These are phyloP conservation scores for Orbilia javanica DNA, from an alignment of 2,329 filamentous ascomycete genomes.

Conservation along the genomic window DNA sequence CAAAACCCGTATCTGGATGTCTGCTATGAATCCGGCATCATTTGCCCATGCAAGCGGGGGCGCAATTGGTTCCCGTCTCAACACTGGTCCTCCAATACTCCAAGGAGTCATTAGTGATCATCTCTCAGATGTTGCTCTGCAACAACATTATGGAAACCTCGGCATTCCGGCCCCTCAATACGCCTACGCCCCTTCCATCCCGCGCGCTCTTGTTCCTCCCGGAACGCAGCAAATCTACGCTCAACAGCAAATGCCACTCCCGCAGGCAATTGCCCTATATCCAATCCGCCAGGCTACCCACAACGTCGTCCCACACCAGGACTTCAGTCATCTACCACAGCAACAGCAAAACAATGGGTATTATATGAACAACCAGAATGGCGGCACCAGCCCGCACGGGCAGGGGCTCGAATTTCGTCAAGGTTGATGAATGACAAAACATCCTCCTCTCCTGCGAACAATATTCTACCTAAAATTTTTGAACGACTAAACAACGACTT, in stretches of 20 bases:
- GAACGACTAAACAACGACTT: conserved; percentile 34
- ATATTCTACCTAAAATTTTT: conserved; percentile 2
- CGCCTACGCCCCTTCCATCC: conserved; percentile 52
- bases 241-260: conserved; percentile 53
- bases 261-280: conserved; percentile 47
- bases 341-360: conserved; percentile 57
- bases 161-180: conserved; percentile 37
- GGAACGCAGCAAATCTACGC: conserved; percentile 56
- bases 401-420: conserved; percentile 53
- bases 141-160: conserved; percentile 55
- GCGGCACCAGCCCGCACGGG: conserved; percentile 45
- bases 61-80: conserved; percentile 33
- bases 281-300: conserved; percentile 53
- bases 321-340: conserved; percentile 57
- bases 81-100: conserved; percentile 49
- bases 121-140: conserved; percentile 48
- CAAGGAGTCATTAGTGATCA: conserved; percentile 57
- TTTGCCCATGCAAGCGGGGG: conserved; percentile 80
- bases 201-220: conserved; percentile 51
- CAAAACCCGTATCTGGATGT: conserved; percentile 99
- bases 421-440: conserved; percentile 10
- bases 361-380: conserved; percentile 54
- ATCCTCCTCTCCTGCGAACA: neutral
- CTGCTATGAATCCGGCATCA: conserved; percentile 95
- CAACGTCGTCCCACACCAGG: conserved; percentile 52